These are phyloP conservation scores for Rhododendron kiyosumense DNA, from an alignment of 148 eudicot genomes.

Conservation along the genomic window DNA sequence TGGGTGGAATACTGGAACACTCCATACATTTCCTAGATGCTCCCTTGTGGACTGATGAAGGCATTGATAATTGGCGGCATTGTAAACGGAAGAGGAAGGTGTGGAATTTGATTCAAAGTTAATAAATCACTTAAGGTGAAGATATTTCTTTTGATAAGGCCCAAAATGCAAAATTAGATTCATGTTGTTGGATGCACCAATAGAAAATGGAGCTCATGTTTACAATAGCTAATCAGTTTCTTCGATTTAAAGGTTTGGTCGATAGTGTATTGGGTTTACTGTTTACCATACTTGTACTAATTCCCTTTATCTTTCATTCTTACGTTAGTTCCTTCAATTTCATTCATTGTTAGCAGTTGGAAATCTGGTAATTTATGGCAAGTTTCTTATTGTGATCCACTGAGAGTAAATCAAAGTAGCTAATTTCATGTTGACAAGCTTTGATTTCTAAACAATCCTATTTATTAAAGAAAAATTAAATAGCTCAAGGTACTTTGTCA, in stretches of 20 bases:
- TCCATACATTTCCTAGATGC: neutral
- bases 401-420: neutral
- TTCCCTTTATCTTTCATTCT: neutral
- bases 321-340: neutral
- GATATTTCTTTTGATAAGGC: neutral
- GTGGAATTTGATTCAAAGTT: neutral
- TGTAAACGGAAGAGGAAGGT: neutral
- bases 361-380: neutral
- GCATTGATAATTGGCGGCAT: neutral
- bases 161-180: neutral
- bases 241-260: neutral
- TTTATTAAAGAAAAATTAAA: neutral
- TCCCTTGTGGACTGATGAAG: neutral
- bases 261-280: neutral
- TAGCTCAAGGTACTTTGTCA: neutral
- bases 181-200: neutral
- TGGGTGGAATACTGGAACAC: neutral
- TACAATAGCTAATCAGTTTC: neutral
- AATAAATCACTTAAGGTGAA: neutral
- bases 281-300: neutral
- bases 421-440: neutral
- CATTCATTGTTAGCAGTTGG: neutral
- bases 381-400: neutral
- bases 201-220: neutral
- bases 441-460: neutral